A percentile compares a stretch with the other conserved stretches of the same genome.
These are phyloP conservation scores for Leptographium lundbergii DNA, from an alignment of 2,329 filamentous ascomycete species.

Conservation along the genomic window DNA sequence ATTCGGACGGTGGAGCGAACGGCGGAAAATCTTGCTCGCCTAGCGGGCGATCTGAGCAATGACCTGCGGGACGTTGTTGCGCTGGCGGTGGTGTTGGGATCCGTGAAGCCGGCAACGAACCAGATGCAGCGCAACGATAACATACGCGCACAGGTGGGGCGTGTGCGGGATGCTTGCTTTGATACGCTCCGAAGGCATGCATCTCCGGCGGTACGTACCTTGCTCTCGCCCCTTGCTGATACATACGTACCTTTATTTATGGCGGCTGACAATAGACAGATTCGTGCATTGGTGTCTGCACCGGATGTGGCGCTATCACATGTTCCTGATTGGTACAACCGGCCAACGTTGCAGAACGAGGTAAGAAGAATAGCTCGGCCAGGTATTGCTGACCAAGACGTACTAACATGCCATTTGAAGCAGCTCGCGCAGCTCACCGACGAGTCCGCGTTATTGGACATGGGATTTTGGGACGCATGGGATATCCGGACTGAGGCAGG, in stretches of 20 bases:
- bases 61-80: slow-evolving; percentile 14
- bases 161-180: slow-evolving; percentile 11
- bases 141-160: slow-evolving; percentile 10
- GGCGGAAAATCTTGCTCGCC: slow-evolving; percentile 11
- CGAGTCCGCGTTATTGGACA: not conserved
- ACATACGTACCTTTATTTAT: not conserved
- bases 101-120: slow-evolving; percentile 11
- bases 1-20: slow-evolving; percentile 14
- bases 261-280: not conserved
- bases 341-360: slow-evolving; percentile 1
- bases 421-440: not conserved
- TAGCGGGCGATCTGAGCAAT: slow-evolving; percentile 12
- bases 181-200: slow-evolving; percentile 7
- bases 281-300: not conserved
- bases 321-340: slow-evolving; percentile 4
- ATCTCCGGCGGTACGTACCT: slow-evolving; percentile 4
- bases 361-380: not conserved
- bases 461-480: slow-evolving; percentile 1
- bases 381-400: not conserved
- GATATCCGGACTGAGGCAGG: not conserved
- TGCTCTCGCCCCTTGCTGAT: not conserved
- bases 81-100: slow-evolving; percentile 13
- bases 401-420: not conserved
- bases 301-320: not conserved
- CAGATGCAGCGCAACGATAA: slow-evolving; percentile 9